Base-by-base conservation (phyloP, 129 eudicot species). In the Glebionis coronaria region DNA sequence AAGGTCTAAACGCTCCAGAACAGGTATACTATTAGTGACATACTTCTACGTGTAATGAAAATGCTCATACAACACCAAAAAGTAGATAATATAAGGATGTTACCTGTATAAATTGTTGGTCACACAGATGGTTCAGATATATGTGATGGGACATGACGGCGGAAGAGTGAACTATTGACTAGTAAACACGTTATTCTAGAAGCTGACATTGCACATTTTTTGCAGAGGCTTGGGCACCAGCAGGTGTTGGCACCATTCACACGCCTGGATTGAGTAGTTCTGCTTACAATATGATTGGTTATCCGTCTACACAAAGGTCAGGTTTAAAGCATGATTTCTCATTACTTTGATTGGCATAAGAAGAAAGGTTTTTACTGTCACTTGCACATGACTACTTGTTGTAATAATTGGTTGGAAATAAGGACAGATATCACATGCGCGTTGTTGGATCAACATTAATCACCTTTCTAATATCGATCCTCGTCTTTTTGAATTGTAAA, bases 281-380 rank as follows among this genome's bases (percentile, higher is more conserved):
- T 79, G 86, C 97, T 84, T 78, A 89, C 99, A 86, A 82, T 97
- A 84, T 70, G 79, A 84, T 86, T 93, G 99, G 99, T 93, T 86
- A 82, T 84, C 90, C 97, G 72, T 69, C 99, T 82, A 79, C 99
- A 89, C 97, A 82, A 86, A 93, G 99, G 97, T 93, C 99, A 86
- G n/a, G n/a, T 82, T 60, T 91, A 96, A 96, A 91, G 25, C 98
- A 92, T 96, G 77, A 71, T 76, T 82, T 75, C 25, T 23, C 68
- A 73, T 68, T 85, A 68, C 76, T 66, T 75, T 66, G 76, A 68
- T 76, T 71, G 56, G 25, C 25, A 23, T 23, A 5, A 66, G 45
- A 71, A 44, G 47, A 29, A 6, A 19, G 12, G 18, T 51, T 60
- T 68, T 46, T 79, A 60, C 51, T 44, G 80, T 74, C 67, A 80